Base-by-base conservation (phyloP, 148 eudicot species). In the Polygonum aviculare region DNA sequence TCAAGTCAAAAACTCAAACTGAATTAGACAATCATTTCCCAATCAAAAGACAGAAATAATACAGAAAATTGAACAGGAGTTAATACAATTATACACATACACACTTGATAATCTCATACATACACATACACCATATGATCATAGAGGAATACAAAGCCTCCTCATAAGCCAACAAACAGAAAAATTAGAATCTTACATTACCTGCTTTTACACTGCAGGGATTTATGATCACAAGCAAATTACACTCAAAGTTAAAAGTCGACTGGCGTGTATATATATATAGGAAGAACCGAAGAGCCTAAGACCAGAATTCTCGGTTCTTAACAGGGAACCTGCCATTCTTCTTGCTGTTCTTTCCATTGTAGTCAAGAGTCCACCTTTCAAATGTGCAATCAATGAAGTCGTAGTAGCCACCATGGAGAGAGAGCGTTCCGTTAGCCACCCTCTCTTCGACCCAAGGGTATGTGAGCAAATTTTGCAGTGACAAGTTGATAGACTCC, bases 401-500 rank as follows among this genome's bases (percentile, higher is more conserved):
- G 78, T 93, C 85, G 65, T 96, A 96, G 86, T 96, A 93, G 69
- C 99, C 98, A 7, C 98, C 99, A 21, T 96, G 99, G 76, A 96
- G 87, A 60, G 90, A 79, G 54, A 96, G 92, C 50, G 62, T 2
- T 21, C 97, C 97, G 67, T 81, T 88, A 35, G 76, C 74, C 62
- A 91, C 97, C 81, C 87, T 83, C 75, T 96, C 99, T 81, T 93
- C 81, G 44, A 96, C 90, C 99, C 99, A 96, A 45, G 99, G 99
- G 83, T 96, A 96, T 47, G 91, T 87, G 5, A 93, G 95, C 87
- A 96, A 82, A 86, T 85, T 91, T 82, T 78, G 4, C 65, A 96
- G 82, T 16, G 99, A 96, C 71, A 78, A 80, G 83, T 93, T 96
- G 80, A 93, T 54, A 16, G 99, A 96, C 77, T 89, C 99, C 99